A percentile compares a stretch with the other conserved stretches of the same genome.
phyloP scores from a whole-genome alignment of 1,139 yeast genomes.

The Suhomyces bribrorum region DNA sequence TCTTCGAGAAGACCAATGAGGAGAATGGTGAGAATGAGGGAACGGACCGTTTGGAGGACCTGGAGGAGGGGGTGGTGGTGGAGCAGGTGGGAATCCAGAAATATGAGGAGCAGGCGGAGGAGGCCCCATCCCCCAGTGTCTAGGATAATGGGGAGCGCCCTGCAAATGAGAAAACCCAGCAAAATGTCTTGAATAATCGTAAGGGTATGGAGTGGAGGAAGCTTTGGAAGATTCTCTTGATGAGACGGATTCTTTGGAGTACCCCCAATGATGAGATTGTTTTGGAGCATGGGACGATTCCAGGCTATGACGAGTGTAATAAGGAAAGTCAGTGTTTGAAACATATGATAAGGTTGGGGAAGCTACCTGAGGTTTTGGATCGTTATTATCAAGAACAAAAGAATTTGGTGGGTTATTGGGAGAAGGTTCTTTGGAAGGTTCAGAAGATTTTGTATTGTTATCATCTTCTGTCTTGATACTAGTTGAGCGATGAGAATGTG shows the following conservation, averaged over 20 bases:
- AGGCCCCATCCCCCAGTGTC: slow-evolving; percentile 8
- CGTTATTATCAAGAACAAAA: neutral
- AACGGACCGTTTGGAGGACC: slow-evolving; percentile 4
- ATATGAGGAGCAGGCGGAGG: slow-evolving; percentile 8
- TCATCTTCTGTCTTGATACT: too few relatives aligned
- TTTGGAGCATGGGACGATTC: neutral
- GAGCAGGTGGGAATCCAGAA: slow-evolving; percentile 7
- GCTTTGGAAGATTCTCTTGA: slow-evolving; percentile 1
- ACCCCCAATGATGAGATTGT: neutral
- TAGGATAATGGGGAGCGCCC: slow-evolving; percentile 1
- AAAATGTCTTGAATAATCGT: slow-evolving; percentile 9
- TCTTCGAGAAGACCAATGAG: slow-evolving; percentile 4
- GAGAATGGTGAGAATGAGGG: slow-evolving; percentile 4
- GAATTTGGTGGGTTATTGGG: neutral
- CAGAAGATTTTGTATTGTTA: too few relatives aligned
- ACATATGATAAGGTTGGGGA: slow-evolving; percentile 15
- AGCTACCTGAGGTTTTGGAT: slow-evolving; percentile 3
- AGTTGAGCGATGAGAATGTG: too few relatives aligned
- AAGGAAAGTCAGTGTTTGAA: slow-evolving; percentile 8
- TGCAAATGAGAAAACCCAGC: slow-evolving; percentile 5
- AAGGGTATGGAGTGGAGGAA: slow-evolving; percentile 4
- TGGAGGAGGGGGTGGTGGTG: neutral
- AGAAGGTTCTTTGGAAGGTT: neutral
- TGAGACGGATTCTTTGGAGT: neutral
- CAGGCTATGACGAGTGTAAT: slow-evolving; percentile 2